Evolutionary conservation across 2,329 filamentous ascomycete genomes (phyloP).

Genomic region (Claviceps africana): DNA sequence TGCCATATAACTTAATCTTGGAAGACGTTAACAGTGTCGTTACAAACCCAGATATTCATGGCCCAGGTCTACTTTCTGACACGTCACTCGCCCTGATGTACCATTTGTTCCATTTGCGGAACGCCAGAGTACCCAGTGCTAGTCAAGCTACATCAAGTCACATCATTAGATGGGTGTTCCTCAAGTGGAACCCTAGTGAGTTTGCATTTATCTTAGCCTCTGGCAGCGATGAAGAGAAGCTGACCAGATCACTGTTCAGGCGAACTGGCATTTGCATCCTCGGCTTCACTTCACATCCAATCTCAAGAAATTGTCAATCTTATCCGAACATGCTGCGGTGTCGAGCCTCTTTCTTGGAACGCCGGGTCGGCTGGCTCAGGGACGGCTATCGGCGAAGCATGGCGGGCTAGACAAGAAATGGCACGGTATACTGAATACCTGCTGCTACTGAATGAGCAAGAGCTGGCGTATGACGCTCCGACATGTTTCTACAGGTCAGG

Average conservation of each 20-base stretch:
- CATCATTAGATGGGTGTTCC: conserved; percentile 68
- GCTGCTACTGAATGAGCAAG: conserved; percentile 31
- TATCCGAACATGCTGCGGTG: conserved; percentile 54
- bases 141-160: conserved; percentile 55
- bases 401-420: conserved; percentile 29
- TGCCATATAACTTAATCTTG: conserved; percentile 52
- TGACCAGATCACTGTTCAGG: conserved; percentile 25
- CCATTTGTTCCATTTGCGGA: conserved; percentile 50
- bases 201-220: not conserved
- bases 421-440: conserved; percentile 38
- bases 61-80: conserved; percentile 67
- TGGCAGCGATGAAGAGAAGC: not conserved
- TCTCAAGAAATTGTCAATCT: conserved; percentile 54
- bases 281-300: conserved; percentile 47
- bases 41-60: conserved; percentile 64
- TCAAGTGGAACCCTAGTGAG: conserved; percentile 70
- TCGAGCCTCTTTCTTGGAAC: conserved; percentile 18
- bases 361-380: conserved; percentile 26
- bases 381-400: conserved; percentile 33
- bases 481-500: conserved; percentile 3
- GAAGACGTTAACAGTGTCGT: conserved; percentile 61
- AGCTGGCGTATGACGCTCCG: not conserved
- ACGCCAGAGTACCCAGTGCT: conserved; percentile 52
- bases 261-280: conserved; percentile 53
- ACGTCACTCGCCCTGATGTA: conserved; percentile 62